These are phyloP conservation scores for Parietaria judaica DNA, from an alignment of 306 rosid species.

Conservation along the genomic window DNA sequence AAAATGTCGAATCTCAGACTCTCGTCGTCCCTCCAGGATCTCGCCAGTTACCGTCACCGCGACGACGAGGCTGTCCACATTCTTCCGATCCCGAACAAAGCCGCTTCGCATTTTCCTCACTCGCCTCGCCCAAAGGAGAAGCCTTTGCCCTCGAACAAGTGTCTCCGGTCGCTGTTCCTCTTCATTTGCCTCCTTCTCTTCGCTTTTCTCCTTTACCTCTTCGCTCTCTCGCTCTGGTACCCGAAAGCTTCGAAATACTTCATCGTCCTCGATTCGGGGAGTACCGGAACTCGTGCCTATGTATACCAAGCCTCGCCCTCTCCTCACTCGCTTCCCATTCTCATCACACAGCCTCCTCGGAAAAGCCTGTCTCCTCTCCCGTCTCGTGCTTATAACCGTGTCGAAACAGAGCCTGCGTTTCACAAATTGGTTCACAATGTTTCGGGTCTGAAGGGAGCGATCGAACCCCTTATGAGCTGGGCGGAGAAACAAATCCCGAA, in stretches of 20 bases:
- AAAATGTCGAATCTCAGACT: conserved; percentile 36
- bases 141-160: conserved; percentile 22
- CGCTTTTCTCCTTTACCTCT: conserved; percentile 41
- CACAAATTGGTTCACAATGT: conserved; percentile 65
- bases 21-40: conserved; percentile 82
- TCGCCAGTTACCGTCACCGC: conserved; percentile 43
- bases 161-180: conserved; percentile 33
- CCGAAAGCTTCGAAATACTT: conserved; percentile 52
- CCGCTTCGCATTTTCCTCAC: conserved; percentile 28
- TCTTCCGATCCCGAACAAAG: neutral
- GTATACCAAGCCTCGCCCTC: conserved; percentile 55
- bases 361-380: conserved; percentile 38
- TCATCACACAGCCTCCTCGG: conserved; percentile 29
- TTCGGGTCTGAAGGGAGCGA: conserved; percentile 53
- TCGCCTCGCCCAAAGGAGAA: conserved; percentile 32
- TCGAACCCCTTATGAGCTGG: conserved; percentile 74
- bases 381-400: conserved; percentile 86
- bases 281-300: conserved; percentile 79
- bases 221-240: conserved; percentile 45
- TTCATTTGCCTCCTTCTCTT: conserved; percentile 23
- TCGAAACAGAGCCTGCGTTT: conserved; percentile 93
- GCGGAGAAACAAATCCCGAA: conserved; percentile 80
- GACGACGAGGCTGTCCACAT: conserved; percentile 19
- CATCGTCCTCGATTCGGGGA: conserved; percentile 86
- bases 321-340: conserved; percentile 51